Evolutionary conservation across 1,284 basidiomycete genomes (phyloP).

Genomic region (Macrocystidia cucumis): DNA sequence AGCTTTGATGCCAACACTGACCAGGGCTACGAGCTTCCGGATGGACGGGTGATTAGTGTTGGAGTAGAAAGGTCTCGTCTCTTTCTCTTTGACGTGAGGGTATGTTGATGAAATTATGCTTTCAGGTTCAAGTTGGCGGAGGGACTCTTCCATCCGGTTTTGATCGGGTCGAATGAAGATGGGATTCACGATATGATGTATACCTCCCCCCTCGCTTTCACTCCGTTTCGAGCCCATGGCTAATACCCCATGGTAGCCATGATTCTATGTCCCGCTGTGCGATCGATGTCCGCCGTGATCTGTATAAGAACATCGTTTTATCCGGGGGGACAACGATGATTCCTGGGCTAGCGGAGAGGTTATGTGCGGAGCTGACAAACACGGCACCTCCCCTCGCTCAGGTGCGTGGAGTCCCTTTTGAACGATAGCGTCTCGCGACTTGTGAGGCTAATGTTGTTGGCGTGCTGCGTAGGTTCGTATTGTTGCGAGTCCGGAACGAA

Average conservation of each 20-base stretch:
- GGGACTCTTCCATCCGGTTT: slow-evolving; percentile 93
- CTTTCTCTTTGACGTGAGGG: slow-evolving; percentile 15
- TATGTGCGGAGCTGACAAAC: slow-evolving; percentile 95
- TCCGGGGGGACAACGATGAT: slow-evolving; percentile 98
- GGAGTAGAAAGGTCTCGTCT: slow-evolving; percentile 88
- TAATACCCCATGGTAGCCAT: slow-evolving; percentile 46
- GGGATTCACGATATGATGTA: slow-evolving; percentile 96
- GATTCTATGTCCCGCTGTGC: slow-evolving; percentile 84
- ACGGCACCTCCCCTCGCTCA: slow-evolving; percentile 85
- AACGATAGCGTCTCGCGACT: too few species aligned
- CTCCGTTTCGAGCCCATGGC: slow-evolving; percentile 1
- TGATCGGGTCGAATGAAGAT: slow-evolving; percentile 88
- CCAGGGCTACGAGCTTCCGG: slow-evolving; percentile 95
- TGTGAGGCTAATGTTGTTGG: slow-evolving; percentile 1
- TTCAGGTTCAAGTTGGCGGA: slow-evolving; percentile 90
- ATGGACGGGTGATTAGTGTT: slow-evolving; percentile 95
- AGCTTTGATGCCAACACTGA: slow-evolving; percentile 87
- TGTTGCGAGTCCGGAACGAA: slow-evolving; percentile 86
- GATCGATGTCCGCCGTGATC: slow-evolving; percentile 71
- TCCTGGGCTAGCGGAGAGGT: slow-evolving; percentile 94
- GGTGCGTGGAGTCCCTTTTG: slow-evolving; percentile 43
- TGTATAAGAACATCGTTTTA: slow-evolving; percentile 92
- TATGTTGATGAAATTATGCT: slow-evolving; percentile 4
- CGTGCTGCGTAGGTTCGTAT: slow-evolving; percentile 74
- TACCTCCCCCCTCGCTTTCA: slow-evolving; percentile 16